Evolutionary conservation across 2,329 filamentous ascomycete species (phyloP), one percentile per base, ranked within the genome.

Genomic region (Colletotrichum shisoi): DNA sequence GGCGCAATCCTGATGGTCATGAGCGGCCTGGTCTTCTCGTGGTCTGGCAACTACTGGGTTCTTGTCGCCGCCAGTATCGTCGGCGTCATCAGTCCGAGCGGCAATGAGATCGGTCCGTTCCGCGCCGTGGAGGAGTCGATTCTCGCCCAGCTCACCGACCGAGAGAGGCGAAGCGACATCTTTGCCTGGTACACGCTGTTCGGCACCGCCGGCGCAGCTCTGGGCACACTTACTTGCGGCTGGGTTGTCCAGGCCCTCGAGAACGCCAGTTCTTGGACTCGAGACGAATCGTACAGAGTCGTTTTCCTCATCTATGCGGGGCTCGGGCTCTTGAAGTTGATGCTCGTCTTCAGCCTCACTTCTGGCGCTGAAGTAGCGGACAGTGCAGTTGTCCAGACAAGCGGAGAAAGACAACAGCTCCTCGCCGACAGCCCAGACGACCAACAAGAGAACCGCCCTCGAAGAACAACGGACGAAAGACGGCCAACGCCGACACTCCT

Each of bases 61-160:
- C 75, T 90, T 59, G 79, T 90, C 8, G 67, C 76, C 11, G 87
- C 87, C 2, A 84, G 85, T 24, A 79, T 90, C 17, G 69, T 89
- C 8, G 87, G 87, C 5, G 86, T 90, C 56, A 86, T 90, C 40
- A 88, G 85, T 73, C 37, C 62, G n/a, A 86, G 85, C 72, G 87
- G 87, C 8, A 88, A 86, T 63, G 87, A 89, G 72, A 88, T 89
- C 60, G 87, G 86, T 0, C 87, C 87, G 0, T 89, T 89, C 67
- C 80, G 84, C 45, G 86, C 87, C 45, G 81, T 89, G 34, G 87
- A 89, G 72, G 87, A 89, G 75, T 86, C 84, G 17, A 83, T 84
- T 5, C 76, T 89, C 2, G 85, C 87, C 3, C 85, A 88, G 48
- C 77, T 89, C 3, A 86, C 83, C 0, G 73, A 76, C 0, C 71